phyloP scores from a whole-genome alignment of 2,329 filamentous ascomycete genomes.

The Arthroderma uncinatum region DNA sequence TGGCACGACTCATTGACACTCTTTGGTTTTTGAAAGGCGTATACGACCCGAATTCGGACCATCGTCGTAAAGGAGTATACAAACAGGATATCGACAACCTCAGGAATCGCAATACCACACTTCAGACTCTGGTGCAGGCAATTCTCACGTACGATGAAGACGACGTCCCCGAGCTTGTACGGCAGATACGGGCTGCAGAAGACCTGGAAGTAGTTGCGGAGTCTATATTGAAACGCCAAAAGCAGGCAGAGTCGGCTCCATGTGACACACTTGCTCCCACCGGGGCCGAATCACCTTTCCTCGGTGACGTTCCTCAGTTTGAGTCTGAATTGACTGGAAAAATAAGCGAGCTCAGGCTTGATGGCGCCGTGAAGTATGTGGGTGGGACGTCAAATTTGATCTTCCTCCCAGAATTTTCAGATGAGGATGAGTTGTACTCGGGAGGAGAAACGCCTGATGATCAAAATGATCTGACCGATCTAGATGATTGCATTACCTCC shows the following conservation, averaged over 20 bases:
- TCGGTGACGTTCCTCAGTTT: slow-evolving; percentile 35
- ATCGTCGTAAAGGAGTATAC: slow-evolving; percentile 92
- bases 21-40: slow-evolving; percentile 46
- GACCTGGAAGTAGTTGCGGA: slow-evolving; percentile 55
- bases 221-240: slow-evolving; percentile 45
- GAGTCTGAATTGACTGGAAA: slow-evolving; percentile 81
- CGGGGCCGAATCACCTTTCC: slow-evolving; percentile 29
- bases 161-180: slow-evolving; percentile 69
- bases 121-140: slow-evolving; percentile 86
- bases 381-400: slow-evolving; percentile 91
- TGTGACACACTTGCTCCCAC: slow-evolving; percentile 24
- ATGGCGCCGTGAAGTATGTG: slow-evolving; percentile 80
- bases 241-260: slow-evolving; percentile 31
- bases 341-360: slow-evolving; percentile 81
- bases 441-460: slow-evolving; percentile 29
- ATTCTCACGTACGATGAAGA: slow-evolving; percentile 86
- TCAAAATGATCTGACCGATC: slow-evolving; percentile 39
- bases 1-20: not conserved
- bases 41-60: slow-evolving; percentile 93
- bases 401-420: slow-evolving; percentile 51
- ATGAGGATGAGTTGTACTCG: slow-evolving; percentile 26
- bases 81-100: slow-evolving; percentile 83
- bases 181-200: slow-evolving; percentile 77
- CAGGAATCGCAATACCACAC: slow-evolving; percentile 74
- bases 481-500: slow-evolving; percentile 61